A percentile compares a stretch with the other conserved stretches of the same genome.
phyloP scores from a whole-genome alignment of 164 flowering plant species.

The Stephania japonica region DNA sequence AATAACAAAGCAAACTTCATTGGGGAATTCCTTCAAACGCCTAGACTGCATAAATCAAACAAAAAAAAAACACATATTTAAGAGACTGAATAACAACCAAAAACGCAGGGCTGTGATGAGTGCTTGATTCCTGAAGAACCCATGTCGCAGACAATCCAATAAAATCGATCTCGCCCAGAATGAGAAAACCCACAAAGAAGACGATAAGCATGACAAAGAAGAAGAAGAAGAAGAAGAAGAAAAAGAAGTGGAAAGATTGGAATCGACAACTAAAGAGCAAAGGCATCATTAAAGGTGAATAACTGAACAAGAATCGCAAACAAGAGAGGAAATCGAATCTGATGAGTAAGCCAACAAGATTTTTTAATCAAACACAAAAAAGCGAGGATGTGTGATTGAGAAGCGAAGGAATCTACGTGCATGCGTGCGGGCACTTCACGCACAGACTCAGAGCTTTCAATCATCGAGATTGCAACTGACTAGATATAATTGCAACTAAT shows the following conservation, averaged over 20 bases:
- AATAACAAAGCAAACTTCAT: not conserved
- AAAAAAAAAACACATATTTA: not conserved
- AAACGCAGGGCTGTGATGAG: conserved; percentile 52
- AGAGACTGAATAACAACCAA: conserved; percentile 30
- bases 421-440: conserved; percentile 1
- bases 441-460: not conserved
- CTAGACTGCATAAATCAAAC: not conserved
- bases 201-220: conserved; percentile 5
- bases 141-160: conserved; percentile 26
- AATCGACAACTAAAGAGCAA: conserved; percentile 14
- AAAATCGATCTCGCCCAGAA: conserved; percentile 2
- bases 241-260: conserved; percentile 11
- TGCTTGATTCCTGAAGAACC: conserved; percentile 52
- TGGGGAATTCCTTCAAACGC: conserved; percentile 14
- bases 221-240: conserved; percentile 11
- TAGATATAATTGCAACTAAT: too few species aligned
- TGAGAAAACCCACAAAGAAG: conserved; percentile 13
- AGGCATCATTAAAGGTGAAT: conserved; percentile 31
- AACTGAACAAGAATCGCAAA: too few species aligned
- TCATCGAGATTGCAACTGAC: too few species aligned
- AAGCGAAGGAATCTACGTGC: conserved; percentile 1
- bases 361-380: conserved; percentile 9
- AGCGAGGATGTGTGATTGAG: conserved; percentile 8
- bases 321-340: conserved; percentile 24
- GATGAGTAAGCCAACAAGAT: conserved; percentile 16